Evolutionary conservation across 2,329 filamentous ascomycete genomes (phyloP), one percentile per base, ranked within the genome.

Genomic region (Colletotrichum cereale): DNA sequence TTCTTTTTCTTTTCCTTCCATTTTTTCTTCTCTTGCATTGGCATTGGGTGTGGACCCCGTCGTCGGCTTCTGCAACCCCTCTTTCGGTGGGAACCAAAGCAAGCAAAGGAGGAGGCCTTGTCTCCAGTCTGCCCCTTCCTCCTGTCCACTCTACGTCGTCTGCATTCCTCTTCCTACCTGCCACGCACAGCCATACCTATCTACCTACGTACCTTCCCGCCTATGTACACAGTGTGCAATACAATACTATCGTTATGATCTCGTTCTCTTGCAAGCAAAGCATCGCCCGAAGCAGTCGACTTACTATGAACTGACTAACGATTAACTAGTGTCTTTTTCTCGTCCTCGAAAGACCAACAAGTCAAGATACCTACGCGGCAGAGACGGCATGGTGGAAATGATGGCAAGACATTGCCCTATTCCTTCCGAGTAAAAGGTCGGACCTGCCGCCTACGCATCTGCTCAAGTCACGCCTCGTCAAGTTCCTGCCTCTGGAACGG

Each of bases 131-230:
- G 18, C n/a, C 18, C 42, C 10, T 18, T 61, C 40, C 2, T 16
- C 38, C 14, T 2, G 18, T 58, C 42, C 18, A 44, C 42, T 44
- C 42, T 44, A 1, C n/a, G n/a, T n/a, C n/a, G n/a, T n/a, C n/a
- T n/a, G n/a, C 42, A 4, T 44, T 44, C 8, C 8, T 44, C 42
- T n/a, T n/a, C 10, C 44, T 47, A 12, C 18, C 31, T 34, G 12
- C n/a, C 44, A 26, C 18, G 14, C 40, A 21, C 14, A 78, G 78
- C 80, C 80, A 79, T 53, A 31, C 40, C 40, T 44, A 14, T 34
- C 4, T n/a, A 34, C 31, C 31, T 34, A 34, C 4, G 31, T 34
- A 34, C 8, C n/a, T n/a, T n/a, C n/a, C n/a, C n/a, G n/a, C n/a
- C n/a, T n/a, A n/a, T n/a, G 31, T 34, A 34, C 31, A 44, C 42